These are phyloP conservation scores for Tetrahymena malaccensis DNA, from an alignment of 73 alveolate genomes.

Conservation along the genomic window DNA sequence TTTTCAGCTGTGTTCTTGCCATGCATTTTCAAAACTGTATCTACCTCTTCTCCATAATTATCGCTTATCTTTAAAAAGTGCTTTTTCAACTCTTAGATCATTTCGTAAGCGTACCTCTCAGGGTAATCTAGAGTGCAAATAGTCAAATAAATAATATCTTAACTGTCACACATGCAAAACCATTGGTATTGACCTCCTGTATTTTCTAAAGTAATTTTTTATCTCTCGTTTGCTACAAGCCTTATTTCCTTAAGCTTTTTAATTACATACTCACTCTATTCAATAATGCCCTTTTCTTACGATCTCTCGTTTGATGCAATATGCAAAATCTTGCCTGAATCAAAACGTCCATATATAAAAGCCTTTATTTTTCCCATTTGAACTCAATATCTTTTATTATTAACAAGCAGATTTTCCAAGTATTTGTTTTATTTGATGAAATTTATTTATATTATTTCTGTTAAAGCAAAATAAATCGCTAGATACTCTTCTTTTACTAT, in stretches of 20 bases:
- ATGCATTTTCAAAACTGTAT: background rate
- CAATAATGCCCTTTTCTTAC: background rate
- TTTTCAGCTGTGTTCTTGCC: background rate
- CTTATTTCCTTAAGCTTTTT: background rate
- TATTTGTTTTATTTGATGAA: background rate
- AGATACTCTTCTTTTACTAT: background rate
- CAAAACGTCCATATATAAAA: background rate
- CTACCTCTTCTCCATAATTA: background rate
- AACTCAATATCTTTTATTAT: background rate
- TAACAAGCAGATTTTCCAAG: background rate
- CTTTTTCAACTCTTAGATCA: background rate
- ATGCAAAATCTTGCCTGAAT: background rate
- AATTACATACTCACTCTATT: background rate
- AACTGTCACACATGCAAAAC: background rate
- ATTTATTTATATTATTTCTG: background rate
- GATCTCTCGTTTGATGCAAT: background rate
- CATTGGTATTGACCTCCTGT: background rate
- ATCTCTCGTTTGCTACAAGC: background rate
- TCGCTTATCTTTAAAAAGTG: background rate
- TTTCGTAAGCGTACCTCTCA: background rate
- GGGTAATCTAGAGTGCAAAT: background rate
- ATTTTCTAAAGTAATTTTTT: background rate
- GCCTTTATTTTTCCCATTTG: background rate
- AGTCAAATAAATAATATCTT: background rate
- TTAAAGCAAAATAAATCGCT: background rate